phyloP scores from a whole-genome alignment of 352 stramenopile species.

The Globisporangium megalacanthum region DNA sequence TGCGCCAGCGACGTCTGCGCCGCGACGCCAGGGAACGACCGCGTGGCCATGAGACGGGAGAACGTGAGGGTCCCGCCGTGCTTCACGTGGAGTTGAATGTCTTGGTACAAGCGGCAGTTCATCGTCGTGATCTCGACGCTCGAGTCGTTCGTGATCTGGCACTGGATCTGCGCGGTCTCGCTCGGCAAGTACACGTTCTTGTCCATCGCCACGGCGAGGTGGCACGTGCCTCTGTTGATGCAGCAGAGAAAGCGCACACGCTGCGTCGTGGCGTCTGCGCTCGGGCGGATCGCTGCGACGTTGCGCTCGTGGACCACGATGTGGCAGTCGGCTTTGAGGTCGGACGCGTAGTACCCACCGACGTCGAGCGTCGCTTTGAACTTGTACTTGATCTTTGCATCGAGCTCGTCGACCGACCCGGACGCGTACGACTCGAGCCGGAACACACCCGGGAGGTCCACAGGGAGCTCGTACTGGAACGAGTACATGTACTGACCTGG shows the following conservation, averaged over 20 bases:
- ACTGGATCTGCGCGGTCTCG: constrained; percentile 55
- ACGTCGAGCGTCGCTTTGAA: constrained; percentile 70
- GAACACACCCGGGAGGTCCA: constrained; percentile 47
- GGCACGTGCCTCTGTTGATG: constrained; percentile 45
- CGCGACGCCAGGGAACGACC: constrained; percentile 41
- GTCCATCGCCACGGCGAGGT: constrained; percentile 60
- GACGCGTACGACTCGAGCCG: constrained; percentile 41
- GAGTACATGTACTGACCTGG: constrained; percentile 53
- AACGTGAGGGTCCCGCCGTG: constrained; percentile 31
- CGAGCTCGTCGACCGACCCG: constrained; percentile 32
- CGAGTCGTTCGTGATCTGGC: constrained; percentile 56
- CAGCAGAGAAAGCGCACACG: constrained; percentile 58
- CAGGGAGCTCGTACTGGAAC: constrained; percentile 60
- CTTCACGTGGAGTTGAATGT: constrained; percentile 30
- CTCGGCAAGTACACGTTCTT: constrained; percentile 66
- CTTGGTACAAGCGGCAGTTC: constrained; percentile 50
- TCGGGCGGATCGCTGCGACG: constrained; percentile 31
- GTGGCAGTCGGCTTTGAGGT: constrained; percentile 54
- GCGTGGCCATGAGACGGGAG: constrained; percentile 31
- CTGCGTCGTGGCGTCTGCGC: constrained; percentile 50
- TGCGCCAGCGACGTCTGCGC: constrained; percentile 30
- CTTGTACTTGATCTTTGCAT: constrained; percentile 73
- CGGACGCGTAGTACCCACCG: constrained; percentile 46
- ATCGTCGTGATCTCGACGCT: constrained; percentile 51
- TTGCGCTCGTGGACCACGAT: constrained; percentile 59